Evolutionary conservation across 2,329 filamentous ascomycete species (phyloP).

Genomic region (Trichoderma atroviride): DNA sequence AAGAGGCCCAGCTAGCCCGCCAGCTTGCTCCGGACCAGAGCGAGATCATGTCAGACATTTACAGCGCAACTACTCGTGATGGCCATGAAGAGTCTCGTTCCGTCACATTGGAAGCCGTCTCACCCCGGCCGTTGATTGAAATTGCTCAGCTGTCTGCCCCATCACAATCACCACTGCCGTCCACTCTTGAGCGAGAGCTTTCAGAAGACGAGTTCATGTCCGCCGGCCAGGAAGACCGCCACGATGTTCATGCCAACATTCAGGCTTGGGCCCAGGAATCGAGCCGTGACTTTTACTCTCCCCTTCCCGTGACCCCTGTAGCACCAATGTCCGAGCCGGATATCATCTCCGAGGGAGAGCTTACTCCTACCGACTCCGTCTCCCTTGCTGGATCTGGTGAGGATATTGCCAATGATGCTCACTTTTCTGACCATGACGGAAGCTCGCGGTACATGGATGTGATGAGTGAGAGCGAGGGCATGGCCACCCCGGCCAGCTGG

Average conservation of each 20-base stretch:
- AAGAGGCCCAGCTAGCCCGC: slow-evolving; percentile 42
- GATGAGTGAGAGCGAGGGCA: slow-evolving; percentile 61
- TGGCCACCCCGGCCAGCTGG: slow-evolving; percentile 65
- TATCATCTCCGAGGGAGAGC: slow-evolving; percentile 54
- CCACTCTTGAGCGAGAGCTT: slow-evolving; percentile 43
- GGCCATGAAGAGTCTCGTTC: slow-evolving; percentile 33
- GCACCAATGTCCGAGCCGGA: slow-evolving; percentile 56
- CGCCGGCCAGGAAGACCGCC: slow-evolving; percentile 50
- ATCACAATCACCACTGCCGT: slow-evolving; percentile 31
- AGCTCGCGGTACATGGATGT: slow-evolving; percentile 54
- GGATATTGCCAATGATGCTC: slow-evolving; percentile 49
- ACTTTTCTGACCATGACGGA: slow-evolving; percentile 43
- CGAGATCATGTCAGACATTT: slow-evolving; percentile 57
- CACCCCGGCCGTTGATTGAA: slow-evolving; percentile 39
- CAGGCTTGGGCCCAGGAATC: slow-evolving; percentile 65
- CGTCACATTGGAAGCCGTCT: slow-evolving; percentile 31
- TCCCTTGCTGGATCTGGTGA: slow-evolving; percentile 57
- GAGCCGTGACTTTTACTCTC: slow-evolving; percentile 61
- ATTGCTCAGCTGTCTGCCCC: slow-evolving; percentile 31
- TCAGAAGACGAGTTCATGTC: slow-evolving; percentile 55
- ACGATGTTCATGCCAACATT: slow-evolving; percentile 61
- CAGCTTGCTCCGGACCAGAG: slow-evolving; percentile 50
- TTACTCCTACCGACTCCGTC: slow-evolving; percentile 62
- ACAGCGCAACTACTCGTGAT: slow-evolving; percentile 57
- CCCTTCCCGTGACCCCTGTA: slow-evolving; percentile 56